A percentile compares a stretch with the other conserved stretches of the same genome.
Evolutionary conservation across 352 stramenopile species (phyloP).

Genomic region (Phytophthora colocasiae): DNA sequence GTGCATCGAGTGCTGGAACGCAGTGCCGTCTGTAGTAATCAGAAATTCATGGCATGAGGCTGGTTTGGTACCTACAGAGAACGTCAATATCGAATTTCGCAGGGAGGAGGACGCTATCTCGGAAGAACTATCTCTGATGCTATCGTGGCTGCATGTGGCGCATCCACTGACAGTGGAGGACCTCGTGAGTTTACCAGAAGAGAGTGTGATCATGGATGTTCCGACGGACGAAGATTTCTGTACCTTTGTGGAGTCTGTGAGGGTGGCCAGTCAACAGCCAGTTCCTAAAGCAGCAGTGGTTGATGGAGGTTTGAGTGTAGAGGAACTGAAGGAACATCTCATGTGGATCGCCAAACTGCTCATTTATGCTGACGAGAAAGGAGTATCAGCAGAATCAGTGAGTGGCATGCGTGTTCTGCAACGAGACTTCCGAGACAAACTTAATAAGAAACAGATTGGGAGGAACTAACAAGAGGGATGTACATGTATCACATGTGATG

Average conservation of each 20-base stretch:
- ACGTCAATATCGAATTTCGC: slow-evolving; percentile 3
- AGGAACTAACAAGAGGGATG: no score
- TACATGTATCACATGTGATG: no score
- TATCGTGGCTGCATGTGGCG: slow-evolving; percentile 28
- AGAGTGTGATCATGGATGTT: slow-evolving; percentile 36
- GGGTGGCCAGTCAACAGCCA: slow-evolving; percentile 4
- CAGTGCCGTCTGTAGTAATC: slow-evolving; percentile 26
- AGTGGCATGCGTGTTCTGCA: slow-evolving; percentile 40
- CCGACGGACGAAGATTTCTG: slow-evolving; percentile 41
- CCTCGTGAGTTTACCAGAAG: slow-evolving; percentile 35
- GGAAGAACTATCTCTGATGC: slow-evolving; percentile 31
- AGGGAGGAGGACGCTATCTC: slow-evolving; percentile 23
- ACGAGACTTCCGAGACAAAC: slow-evolving; percentile 34
- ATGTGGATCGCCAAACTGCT: slow-evolving; percentile 43
- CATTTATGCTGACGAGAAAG: slow-evolving; percentile 36
- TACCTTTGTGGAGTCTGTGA: slow-evolving; percentile 13
- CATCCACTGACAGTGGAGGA: slow-evolving; percentile 33
- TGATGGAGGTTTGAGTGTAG: slow-evolving; percentile 13
- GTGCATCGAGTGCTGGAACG: slow-evolving; percentile 34
- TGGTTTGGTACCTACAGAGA: slow-evolving; percentile 16
- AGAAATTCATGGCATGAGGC: slow-evolving; percentile 26
- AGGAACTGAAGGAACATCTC: slow-evolving; percentile 38
- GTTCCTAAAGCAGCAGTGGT: slow-evolving; percentile 1
- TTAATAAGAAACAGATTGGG: slow-evolving; percentile 24
- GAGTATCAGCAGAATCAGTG: slow-evolving; percentile 24